Evolutionary conservation across 768 basidiomycete species (phyloP).

Genomic region (Leccinum barrowsii): DNA sequence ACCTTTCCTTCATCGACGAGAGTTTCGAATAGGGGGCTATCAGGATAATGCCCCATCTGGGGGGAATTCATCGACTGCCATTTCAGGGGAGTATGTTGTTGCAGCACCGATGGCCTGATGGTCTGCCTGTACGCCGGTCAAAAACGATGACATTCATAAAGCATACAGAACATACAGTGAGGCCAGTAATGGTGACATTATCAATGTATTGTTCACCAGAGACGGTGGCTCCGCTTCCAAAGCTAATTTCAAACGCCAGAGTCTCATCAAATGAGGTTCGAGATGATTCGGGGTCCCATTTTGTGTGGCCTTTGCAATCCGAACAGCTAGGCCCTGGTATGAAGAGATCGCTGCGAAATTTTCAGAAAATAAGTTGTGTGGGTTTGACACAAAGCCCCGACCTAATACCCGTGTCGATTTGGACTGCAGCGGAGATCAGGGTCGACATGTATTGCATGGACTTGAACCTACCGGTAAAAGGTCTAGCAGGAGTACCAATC

Average conservation of each 20-base stretch:
- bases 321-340: background rate
- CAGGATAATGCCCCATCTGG: background rate
- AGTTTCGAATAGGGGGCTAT: background rate
- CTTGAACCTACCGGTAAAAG: background rate
- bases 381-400: background rate
- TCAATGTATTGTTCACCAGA: background rate
- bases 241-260: background rate
- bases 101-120: background rate
- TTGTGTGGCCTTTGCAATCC: too few relatives aligned
- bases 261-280: background rate
- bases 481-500: background rate
- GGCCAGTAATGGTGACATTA: background rate
- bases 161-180: background rate
- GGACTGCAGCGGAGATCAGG: background rate
- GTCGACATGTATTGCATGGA: background rate
- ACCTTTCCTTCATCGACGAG: background rate
- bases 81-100: background rate
- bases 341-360: background rate
- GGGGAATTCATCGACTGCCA: background rate
- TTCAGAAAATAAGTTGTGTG: background rate
- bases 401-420: background rate
- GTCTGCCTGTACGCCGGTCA: background rate
- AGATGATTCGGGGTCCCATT: background rate
- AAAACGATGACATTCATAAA: background rate
- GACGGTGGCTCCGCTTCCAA: background rate